A percentile compares a stretch with the other conserved stretches of the same genome.
Evolutionary conservation across 129 eudicot species (phyloP).

Genomic region (Oenanthe sinensis): DNA sequence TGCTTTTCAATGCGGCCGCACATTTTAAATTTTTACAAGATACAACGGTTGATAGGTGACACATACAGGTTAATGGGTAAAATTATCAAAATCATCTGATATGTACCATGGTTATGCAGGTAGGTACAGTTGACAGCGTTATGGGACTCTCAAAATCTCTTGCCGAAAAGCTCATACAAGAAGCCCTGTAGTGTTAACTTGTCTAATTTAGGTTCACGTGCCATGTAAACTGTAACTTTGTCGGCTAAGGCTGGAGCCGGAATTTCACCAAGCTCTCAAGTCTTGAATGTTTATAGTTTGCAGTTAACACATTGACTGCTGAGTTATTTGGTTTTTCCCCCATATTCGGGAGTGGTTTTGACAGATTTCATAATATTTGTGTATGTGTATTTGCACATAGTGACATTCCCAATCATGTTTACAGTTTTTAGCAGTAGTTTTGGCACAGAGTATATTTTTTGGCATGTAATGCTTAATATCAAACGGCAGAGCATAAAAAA

Average conservation of each 20-base stretch:
- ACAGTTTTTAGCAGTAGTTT: background rate
- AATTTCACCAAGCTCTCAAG: background rate
- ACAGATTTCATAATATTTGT: background rate
- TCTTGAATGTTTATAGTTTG: background rate
- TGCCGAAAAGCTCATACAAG: slow-evolving; percentile 60
- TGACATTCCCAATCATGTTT: background rate
- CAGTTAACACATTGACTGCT: background rate
- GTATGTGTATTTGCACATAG: background rate
- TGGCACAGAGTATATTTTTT: background rate
- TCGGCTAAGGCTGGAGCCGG: background rate
- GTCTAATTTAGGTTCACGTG: background rate
- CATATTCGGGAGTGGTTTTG: background rate
- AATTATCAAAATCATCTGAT: background rate
- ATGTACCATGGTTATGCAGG: slow-evolving; percentile 27
- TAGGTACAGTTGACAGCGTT: slow-evolving; percentile 69
- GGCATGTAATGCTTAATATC: background rate
- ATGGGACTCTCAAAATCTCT: slow-evolving; percentile 87
- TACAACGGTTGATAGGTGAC: background rate
- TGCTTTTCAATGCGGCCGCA: background rate
- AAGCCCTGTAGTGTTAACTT: slow-evolving; percentile 37
- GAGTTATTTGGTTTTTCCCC: background rate
- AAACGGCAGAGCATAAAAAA: background rate
- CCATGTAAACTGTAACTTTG: background rate
- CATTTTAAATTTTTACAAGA: background rate
- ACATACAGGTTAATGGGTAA: background rate